Base-by-base conservation (phyloP, 331 rosid genomes). In the Stylosanthes scabra region DNA sequence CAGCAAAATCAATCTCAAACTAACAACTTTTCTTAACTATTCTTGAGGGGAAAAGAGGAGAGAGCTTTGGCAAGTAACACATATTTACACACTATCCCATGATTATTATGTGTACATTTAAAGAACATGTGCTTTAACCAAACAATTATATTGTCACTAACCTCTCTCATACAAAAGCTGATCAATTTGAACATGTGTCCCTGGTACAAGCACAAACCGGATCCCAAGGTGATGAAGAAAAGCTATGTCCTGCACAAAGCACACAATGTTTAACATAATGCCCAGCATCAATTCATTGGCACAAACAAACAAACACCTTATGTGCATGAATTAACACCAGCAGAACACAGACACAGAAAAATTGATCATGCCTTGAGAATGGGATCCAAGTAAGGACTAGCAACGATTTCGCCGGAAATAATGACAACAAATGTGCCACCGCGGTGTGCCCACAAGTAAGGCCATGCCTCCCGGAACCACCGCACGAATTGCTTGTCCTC, bases 381-480 rank as follows among this genome's bases (percentile, higher is more conserved):
- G 69, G 77, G 86, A 80, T 90, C 89, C 79, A 94, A 83, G 72
- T 60, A 74, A 70, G 93, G 84, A 70, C 92, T 78, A 63, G 84
- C 75, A 1, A 91, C 90, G 44, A 91, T 82, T 79, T 94, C 96
- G 63, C 92, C 97, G 14, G 99, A 94, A 83, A 94, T 84, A 12
- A 91, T 77, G 11, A 88, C 83, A 74, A 91, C 97, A 37, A 94
- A 91, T 15, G 96, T 91, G 74, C 89, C 82, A 6, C 97, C 97
- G 63, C 93, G 84, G 78, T 83, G 83, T 14, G 97, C 97, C 91
- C 92, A 86, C 59, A 94, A 78, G 71, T 94, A 94, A 25, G 99
- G 97, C 97, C 97, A 90, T 2, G 99, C 97, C 81, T 91, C 99
- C 2, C 97, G 89, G 58, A 94, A 88, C 85, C 95, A 94, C 63